phyloP scores from a whole-genome alignment of 2,329 filamentous ascomycete species.

The Xylariaceae sp. region DNA sequence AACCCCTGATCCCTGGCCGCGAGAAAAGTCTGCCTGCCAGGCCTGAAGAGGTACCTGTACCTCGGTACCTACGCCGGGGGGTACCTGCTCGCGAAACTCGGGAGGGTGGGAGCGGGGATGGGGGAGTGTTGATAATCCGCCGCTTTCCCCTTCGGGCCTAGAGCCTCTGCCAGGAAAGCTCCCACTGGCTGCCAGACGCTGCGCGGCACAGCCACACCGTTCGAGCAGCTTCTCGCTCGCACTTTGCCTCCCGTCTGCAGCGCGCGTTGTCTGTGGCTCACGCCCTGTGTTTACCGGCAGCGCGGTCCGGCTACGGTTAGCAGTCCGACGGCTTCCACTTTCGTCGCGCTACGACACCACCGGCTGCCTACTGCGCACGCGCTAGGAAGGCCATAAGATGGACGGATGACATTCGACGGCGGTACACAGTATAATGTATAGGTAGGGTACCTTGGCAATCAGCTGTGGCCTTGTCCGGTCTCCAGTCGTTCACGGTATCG shows the following conservation, averaged over 20 bases:
- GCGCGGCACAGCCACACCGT: slow-evolving; percentile 31
- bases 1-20: not conserved
- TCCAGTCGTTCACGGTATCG: not conserved
- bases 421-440: too few relatives aligned
- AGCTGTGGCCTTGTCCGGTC: too few relatives aligned
- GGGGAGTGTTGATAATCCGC: slow-evolving; percentile 22
- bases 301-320: slow-evolving; percentile 17
- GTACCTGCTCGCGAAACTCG: slow-evolving; percentile 2
- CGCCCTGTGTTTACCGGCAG: slow-evolving; percentile 17
- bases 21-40: not conserved
- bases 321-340: slow-evolving; percentile 11
- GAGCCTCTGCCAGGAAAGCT: too few relatives aligned
- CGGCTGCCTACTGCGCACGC: not conserved
- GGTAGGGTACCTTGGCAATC: too few relatives aligned
- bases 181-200: not conserved
- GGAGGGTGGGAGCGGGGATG: slow-evolving; percentile 1
- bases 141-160: slow-evolving; percentile 11
- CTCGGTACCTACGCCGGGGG: too few relatives aligned
- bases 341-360: not conserved
- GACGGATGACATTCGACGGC: too few relatives aligned
- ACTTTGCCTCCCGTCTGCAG: slow-evolving; percentile 22
- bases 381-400: slow-evolving; percentile 1
- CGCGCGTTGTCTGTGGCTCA: not conserved
- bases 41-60: not conserved
- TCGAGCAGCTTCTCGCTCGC: slow-evolving; percentile 26